Evolutionary conservation across 1,284 basidiomycete genomes (phyloP), one percentile per base, ranked within the genome.

Genomic region (Thelephora terrestris): DNA sequence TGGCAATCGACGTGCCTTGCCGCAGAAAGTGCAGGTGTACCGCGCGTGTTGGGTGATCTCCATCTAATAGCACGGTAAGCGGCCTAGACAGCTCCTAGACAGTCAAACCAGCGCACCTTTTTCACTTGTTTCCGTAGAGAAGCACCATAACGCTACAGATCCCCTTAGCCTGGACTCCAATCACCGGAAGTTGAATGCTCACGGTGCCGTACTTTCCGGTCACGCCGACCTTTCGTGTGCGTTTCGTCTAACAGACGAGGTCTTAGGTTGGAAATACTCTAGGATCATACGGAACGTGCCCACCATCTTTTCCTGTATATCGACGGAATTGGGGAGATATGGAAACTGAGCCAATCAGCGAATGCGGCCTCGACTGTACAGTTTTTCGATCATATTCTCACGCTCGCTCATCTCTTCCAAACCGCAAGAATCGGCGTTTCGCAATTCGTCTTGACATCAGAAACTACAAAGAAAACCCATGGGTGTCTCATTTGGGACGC

Each of bases 151-250:
- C 95, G 94, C 88, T 91, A 71, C 21, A 58, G 24, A 47, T n/a
- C 18, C 44, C n/a, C 46, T 52, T 37, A 46, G 47, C 45, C 53
- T 10, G 45, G 47, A 43, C 3, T 17, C 18, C 25, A n/a, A 5
- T 47, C 36, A 25, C 43, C 42, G 40, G 24, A 14, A 14, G 43
- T 36, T 29, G 34, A 27, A 37, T 50, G 85, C 88, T 76, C 66
- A 86, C 88, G 70, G 90, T 93, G 73, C 95, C 95, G 78, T 99
- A 99, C 81, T 99, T 99, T 77, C 95, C 95, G 69, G 95, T 98
- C 68, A 99, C 92, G 69, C 95, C 95, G 71, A 97, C 95, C 79
- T 98, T 99, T 76, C 90, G 91, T 61, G 91, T 95, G 74, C 91
- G 89, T 78, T 95, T 95, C 61, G 90, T 91, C 90, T 93, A 59